Evolutionary conservation across 495 filamentous ascomycete species (phyloP), one percentile per base, ranked within the genome.

Genomic region (Pseudomonodictys pantanalensis): DNA sequence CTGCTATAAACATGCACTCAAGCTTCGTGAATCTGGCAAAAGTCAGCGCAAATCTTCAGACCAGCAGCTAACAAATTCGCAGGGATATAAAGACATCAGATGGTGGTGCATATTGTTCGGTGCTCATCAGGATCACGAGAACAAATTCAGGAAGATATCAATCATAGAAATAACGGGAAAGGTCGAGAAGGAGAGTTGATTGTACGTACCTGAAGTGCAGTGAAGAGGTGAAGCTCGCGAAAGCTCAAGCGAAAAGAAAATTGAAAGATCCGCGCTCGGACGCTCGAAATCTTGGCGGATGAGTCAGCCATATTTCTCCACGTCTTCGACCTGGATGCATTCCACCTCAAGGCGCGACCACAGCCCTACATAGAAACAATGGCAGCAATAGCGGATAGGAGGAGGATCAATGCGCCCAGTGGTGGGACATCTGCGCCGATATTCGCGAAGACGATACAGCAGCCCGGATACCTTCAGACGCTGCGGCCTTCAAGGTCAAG

Each of bases 101-200:
- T 96, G 92, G 92, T 97, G 87, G 86, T 97, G 92, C 92, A 97
- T 97, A 92, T 95, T 86, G 87, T 93, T 89, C 86, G 78, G 59
- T 89, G 91, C 87, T 92, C 92, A 92, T 82, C 65, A 57, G 77
- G 74, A 81, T 96, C 86, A 82, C 91, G 84, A 72, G 76, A 83
- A 81, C 81, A 77, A 75, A 58, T 52, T 67, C 67, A 69, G 53
- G 32, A 67, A 60, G 63, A 69, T 72, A 64, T 64, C 60, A 56
- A 65, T 65, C 62, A 65, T 60, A 46, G 51, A 43, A 33, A 24
- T 15, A 41, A 69, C 22, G 22, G 24, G 65, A 69, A 60, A 60
- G 60, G 42, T 20, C 64, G 56, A 63, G 51, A 58, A 53, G 52
- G 26, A 52, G 42, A 30, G 59, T 55, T 12, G 32, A 43, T 15